These are phyloP conservation scores for Coffea eugenioides DNA, from an alignment of 257 asterid species.

Conservation along the genomic window DNA sequence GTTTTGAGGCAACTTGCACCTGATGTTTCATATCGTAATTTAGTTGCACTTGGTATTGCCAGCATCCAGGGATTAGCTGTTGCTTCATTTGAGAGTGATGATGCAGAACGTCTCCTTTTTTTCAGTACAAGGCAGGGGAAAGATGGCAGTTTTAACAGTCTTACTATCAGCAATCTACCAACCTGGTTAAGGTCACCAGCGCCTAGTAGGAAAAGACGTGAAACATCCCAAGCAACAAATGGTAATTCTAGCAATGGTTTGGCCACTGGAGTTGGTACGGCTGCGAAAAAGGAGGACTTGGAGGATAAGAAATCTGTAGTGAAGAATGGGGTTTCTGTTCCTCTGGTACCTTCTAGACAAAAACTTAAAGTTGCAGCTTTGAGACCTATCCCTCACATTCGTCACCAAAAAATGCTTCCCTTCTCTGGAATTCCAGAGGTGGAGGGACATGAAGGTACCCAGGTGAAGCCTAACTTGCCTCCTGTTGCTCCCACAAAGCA, in stretches of 20 bases:
- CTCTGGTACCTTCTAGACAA: constrained; percentile 41
- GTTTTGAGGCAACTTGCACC: constrained; percentile 93
- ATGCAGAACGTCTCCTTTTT: constrained; percentile 71
- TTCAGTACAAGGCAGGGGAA: constrained; percentile 49
- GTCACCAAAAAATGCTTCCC: constrained; percentile 96
- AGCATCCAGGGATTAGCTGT: constrained; percentile 87
- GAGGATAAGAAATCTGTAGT: constrained; percentile 34
- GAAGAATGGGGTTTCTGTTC: constrained; percentile 43
- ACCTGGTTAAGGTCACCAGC: constrained; percentile 86
- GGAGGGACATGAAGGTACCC: constrained; percentile 57
- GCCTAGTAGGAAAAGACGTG: constrained; percentile 68
- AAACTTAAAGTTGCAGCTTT: constrained; percentile 69
- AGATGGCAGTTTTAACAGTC: constrained; percentile 31
- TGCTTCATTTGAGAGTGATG: constrained; percentile 86
- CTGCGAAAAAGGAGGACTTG: constrained; percentile 36
- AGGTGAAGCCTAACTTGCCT: constrained; percentile 53
- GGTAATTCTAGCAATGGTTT: constrained; percentile 33
- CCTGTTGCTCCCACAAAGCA: constrained; percentile 60
- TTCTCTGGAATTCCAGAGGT: constrained; percentile 56
- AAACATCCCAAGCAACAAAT: constrained; percentile 35
- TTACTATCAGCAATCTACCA: constrained; percentile 48
- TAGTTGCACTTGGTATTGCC: constrained; percentile 88
- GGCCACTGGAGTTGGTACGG: constrained; percentile 24
- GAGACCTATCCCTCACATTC: constrained; percentile 94
- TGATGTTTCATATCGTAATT: constrained; percentile 77